phyloP scores from a whole-genome alignment of 441 rosid species.

The Eutrema salsugineum region DNA sequence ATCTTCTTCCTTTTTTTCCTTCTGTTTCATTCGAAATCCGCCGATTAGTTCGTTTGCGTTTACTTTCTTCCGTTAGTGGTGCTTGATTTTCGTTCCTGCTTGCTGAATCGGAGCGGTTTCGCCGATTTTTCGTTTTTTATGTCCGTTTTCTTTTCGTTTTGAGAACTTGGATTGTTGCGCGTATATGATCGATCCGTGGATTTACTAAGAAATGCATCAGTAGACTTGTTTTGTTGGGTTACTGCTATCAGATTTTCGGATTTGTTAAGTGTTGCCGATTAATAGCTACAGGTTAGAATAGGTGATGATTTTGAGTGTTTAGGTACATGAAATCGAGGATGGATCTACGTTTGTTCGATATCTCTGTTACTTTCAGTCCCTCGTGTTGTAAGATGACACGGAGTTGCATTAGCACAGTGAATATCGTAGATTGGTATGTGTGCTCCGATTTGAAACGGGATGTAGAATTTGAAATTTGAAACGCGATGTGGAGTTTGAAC shows the following conservation, averaged over 20 bases:
- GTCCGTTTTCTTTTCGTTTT: slow-evolving; percentile 5
- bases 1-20: not conserved
- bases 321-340: not conserved
- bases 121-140: not conserved
- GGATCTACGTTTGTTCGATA: slow-evolving; percentile 18
- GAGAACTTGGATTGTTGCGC: not conserved
- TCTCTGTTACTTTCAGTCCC: not conserved
- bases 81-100: not conserved
- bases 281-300: not conserved
- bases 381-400: not conserved
- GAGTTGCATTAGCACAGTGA: slow-evolving; percentile 10
- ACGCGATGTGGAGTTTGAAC: not conserved
- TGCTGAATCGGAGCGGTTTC: slow-evolving; percentile 14
- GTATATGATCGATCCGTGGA: not conserved
- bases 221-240: not conserved
- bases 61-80: not conserved
- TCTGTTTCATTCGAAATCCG: not conserved
- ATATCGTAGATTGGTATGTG: not conserved
- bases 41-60: not conserved
- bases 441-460: not conserved
- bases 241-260: not conserved
- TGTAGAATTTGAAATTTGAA: no score
- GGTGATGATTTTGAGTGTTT: not conserved
- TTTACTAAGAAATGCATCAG: not conserved
- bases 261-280: not conserved